Evolutionary conservation across 345 rosid species (phyloP).

Genomic region (Pseudoturritis turrita): DNA sequence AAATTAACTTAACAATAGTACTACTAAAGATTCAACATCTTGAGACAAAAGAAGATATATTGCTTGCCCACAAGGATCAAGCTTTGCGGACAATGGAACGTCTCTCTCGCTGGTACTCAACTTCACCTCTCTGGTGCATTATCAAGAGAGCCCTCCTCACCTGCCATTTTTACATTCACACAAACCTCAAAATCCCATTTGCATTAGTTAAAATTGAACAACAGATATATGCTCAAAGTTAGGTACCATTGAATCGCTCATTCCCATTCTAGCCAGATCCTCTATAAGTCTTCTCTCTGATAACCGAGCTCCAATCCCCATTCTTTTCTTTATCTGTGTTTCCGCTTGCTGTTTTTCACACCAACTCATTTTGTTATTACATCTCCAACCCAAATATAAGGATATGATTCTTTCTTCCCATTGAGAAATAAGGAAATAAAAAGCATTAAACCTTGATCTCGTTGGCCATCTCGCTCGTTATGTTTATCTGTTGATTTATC

Average conservation of each 20-base stretch:
- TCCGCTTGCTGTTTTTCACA: slow-evolving; percentile 72
- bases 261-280: slow-evolving; percentile 79
- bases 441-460: slow-evolving; percentile 58
- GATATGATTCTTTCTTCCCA: background rate
- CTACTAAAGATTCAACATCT: background rate
- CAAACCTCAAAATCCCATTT: background rate
- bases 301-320: slow-evolving; percentile 82
- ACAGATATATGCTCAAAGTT: background rate
- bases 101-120: slow-evolving; percentile 87
- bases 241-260: slow-evolving; percentile 82
- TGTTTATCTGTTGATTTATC: slow-evolving; percentile 79
- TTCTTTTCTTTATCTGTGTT: slow-evolving; percentile 81
- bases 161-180: slow-evolving; percentile 38
- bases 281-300: slow-evolving; percentile 88
- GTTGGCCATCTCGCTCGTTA: slow-evolving; percentile 72
- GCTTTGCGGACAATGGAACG: slow-evolving; percentile 75
- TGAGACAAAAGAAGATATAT: background rate
- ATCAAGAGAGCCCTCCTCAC: slow-evolving; percentile 93
- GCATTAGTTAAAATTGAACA: background rate
- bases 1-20: background rate
- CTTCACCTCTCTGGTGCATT: slow-evolving; percentile 98
- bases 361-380: background rate
- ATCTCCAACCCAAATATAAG: background rate
- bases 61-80: slow-evolving; percentile 4
- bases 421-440: background rate